Evolutionary conservation across 2,329 filamentous ascomycete species (phyloP).

Genomic region (Pezicula radicicola): DNA sequence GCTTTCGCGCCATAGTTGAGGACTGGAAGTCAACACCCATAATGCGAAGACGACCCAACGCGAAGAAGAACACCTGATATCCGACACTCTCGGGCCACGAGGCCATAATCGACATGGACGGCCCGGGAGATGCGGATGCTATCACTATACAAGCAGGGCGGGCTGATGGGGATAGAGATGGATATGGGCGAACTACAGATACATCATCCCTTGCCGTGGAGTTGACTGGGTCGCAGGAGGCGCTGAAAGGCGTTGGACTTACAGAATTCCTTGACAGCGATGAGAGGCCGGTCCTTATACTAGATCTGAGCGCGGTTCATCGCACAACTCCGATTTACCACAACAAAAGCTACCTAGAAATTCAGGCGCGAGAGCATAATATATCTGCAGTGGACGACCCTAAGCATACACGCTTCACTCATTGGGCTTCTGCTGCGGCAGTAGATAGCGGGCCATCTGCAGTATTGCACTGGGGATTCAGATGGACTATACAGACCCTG

Average conservation of each 20-base stretch:
- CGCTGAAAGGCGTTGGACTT: neutral
- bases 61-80: no score
- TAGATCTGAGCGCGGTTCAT: conserved; percentile 11
- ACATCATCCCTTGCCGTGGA: no score
- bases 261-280: conserved; percentile 19
- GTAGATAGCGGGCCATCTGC: neutral
- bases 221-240: no score
- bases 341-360: conserved; percentile 11
- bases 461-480: conserved; percentile 11
- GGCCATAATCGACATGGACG: no score
- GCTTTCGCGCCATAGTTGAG: no score
- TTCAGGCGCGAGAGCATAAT: conserved; percentile 4
- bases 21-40: no score
- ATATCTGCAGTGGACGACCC: conserved; percentile 4
- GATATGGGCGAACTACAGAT: no score
- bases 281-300: conserved; percentile 17
- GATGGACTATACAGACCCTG: conserved; percentile 17
- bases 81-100: no score
- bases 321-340: conserved; percentile 11
- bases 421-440: conserved; percentile 12
- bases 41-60: no score
- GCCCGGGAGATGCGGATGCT: no score
- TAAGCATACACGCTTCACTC: conserved; percentile 7
- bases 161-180: no score
- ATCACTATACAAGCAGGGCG: no score